Evolutionary conservation across 345 rosid genomes (phyloP), one percentile per base, ranked within the genome.

Genomic region (Geranium brycei): DNA sequence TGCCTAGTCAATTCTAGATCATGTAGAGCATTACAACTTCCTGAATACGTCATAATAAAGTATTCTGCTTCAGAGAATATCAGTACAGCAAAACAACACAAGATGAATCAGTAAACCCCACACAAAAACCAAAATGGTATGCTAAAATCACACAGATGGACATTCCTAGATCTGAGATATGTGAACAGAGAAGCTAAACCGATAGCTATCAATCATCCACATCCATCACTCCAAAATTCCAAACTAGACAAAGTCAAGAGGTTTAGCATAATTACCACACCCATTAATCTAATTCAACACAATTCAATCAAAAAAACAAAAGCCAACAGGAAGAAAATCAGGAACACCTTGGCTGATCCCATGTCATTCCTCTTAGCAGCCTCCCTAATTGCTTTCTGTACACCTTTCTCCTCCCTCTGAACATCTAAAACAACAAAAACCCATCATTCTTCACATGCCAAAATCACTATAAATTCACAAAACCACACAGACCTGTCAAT

Each of bases 351-450:
- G 2, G 97, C 97, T 53, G 97, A 91, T 62, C 75, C 88, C 78
- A 91, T 80, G 82, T 88, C 97, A 55, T 88, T 88, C 19, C 97
- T 73, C 81, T 88, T 91, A 17, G 96, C 96, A 71, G 96, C 91
- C 18, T 91, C 96, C 74, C 69, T 86, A 17, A 91, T 91, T 71
- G 96, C 95, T 73, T 91, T 91, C 64, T 91, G 93, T 19, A 91
- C 97, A 53, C 67, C 83, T 70, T 69, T 88, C 81, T 91, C 93
- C 75, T 88, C 97, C 64, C 82, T 86, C 79, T 91, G 86, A 68
- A 91, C 86, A 82, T 91, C 97, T 91, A 76, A 77, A 72, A 17
- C 58, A 55, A 6, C 31, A 66, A 59, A 35, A 61, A 19, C 51
- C 51, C 51, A 63, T 31, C 68, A 28, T 18, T 18, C n/a, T 55